Base-by-base conservation (phyloP, 2,329 filamentous ascomycete genomes). In the Fonsecaea pugnacius region DNA sequence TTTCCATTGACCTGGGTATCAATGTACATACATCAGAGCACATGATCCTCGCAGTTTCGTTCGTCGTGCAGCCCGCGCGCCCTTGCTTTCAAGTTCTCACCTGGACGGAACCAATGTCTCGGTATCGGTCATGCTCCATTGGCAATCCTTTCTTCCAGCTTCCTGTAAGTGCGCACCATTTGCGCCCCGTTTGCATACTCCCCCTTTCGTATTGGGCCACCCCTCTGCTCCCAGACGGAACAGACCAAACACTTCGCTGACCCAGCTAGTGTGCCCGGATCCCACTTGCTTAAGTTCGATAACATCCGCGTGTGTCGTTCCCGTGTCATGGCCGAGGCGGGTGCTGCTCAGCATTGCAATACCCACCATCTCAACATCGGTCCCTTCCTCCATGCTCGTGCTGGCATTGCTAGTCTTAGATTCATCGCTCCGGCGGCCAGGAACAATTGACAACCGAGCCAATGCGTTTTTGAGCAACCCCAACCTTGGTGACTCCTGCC, bases 241-340 rank as follows among this genome's bases (percentile, higher is more conserved):
- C 8, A 68, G 50, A 30, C 33, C 52, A 36, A 66, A 67, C 3
- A 63, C 21, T 24, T 68, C 65, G 12, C 38, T 57, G 16, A 70
- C 68, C 68, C 68, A 70, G 33, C 52, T 58, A 50, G 30, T 58
- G 32, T 38, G 58, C 33, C 60, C 62, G 27, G 48, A 50, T 36
- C 52, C 60, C 35, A 14, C 43, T 18, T 46, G n/a, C 16, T 24
- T 36, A 8, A 63, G 38, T 9, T 62, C 64, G 10, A 36, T 30
- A 33, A 62, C 30, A 24, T 66, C 62, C 18, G 48, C 38, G 14
- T 65, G 63, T 18, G 53, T 58, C n/a, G 35, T 50, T 8, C 27
- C 24, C 8, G 43, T 24, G 9, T 53, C 30, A 35, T 30, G 40
- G n/a, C 48, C 57, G 32, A 43, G 40, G 8, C 36, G 43, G n/a